Evolutionary conservation across 208 protist genomes (phyloP), one percentile per base, ranked within the genome.

Genomic region (Leishmania amazonensis): DNA sequence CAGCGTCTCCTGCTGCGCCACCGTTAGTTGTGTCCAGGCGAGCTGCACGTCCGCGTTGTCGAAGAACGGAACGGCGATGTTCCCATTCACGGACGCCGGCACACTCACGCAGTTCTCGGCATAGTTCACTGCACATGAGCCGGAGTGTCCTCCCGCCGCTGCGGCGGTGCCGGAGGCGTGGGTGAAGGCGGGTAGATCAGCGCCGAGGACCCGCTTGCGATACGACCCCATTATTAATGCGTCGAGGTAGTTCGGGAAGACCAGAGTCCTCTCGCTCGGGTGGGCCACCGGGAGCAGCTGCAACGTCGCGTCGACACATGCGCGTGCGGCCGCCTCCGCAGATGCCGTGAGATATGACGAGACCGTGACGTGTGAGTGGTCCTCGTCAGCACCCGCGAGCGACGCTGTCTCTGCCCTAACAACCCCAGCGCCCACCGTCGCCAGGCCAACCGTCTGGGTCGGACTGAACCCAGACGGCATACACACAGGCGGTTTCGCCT

Each of bases 241-340:
- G 21, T 88, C 83, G 38, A 89, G 86, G 79, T 91, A 91, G 86
- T 86, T 89, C 21, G 88, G 88, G 65, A 91, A 83, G 51, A 85
- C 60, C 2, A 91, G 64, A 38, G 71, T 87, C 42, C 81, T 87
- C 68, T 84, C 58, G 17, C 54, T 76, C 2, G 85, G 64, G 80
- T 83, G 68, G 13, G 68, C 76, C 3, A 75, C 60, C 35, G 88
- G 88, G 74, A 89, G 84, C 1, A 82, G 81, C 58, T 78, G 53
- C 78, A 88, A 65, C 60, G 84, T 83, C 1, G 58, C 57, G 64
- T 90, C 82, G 51, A 85, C 57, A 11, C 51, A 9, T 11, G 78
- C 81, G 38, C 87, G 86, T 28, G 53, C 78, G 17, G 74, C 60
- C 8, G 81, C 67, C 45, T 65, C 60, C 38, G 42, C 47, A 6